phyloP scores from a whole-genome alignment of 2,329 filamentous ascomycete genomes.

The Westerdykella aurantiaca region DNA sequence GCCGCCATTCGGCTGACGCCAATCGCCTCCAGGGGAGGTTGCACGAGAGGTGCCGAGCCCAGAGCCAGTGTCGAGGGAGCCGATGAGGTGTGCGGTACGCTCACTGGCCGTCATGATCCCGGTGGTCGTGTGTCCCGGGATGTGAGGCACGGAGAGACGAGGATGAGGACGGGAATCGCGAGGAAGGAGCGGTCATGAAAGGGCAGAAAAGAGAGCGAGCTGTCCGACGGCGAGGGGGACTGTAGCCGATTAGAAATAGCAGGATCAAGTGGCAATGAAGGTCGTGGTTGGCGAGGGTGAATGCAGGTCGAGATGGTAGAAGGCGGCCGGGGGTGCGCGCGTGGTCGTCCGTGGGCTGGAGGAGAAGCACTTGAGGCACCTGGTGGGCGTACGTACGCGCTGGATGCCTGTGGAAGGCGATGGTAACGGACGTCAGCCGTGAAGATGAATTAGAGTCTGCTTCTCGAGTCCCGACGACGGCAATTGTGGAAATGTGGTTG shows the following conservation, averaged over 20 bases:
- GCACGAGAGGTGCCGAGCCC: constrained; percentile 74
- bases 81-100: constrained; percentile 40
- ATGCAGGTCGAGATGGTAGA: constrained; percentile 2
- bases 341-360: background rate
- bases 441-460: no score
- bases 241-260: background rate
- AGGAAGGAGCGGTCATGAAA: background rate
- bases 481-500: no score
- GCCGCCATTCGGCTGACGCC: constrained; percentile 46
- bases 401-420: no score
- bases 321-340: constrained; percentile 1
- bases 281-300: constrained; percentile 7
- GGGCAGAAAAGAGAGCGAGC: no score
- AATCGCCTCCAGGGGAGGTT: constrained; percentile 69
- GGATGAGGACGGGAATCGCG: constrained; percentile 12
- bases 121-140: constrained; percentile 4
- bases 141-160: constrained; percentile 5
- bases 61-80: constrained; percentile 34
- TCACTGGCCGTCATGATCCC: constrained; percentile 36
- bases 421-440: no score
- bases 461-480: no score
- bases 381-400: no score
- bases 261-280: constrained; percentile 6
- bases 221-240: no score
- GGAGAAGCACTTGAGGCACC: no score